Conservation (phyloP, 2,329 filamentous ascomycete genomes). For the Monilinia fructicola region DNA sequence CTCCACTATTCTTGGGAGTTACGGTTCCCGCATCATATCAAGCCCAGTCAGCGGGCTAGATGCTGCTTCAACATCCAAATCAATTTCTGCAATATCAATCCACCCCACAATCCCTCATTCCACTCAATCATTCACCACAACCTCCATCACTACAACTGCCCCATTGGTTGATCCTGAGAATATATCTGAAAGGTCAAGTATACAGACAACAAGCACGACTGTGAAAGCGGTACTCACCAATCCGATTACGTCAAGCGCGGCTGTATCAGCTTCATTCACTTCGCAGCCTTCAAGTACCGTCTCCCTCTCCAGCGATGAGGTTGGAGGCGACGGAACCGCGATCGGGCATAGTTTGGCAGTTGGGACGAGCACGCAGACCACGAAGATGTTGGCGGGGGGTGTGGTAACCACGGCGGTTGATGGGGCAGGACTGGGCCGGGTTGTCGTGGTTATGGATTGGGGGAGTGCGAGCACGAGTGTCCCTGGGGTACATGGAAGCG, state of each 20-base stretch:
- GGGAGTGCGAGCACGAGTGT: background rate
- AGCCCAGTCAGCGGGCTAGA: background rate
- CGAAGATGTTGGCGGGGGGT: background rate
- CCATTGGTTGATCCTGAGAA: background rate
- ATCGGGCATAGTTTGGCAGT: background rate
- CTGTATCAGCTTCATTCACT: background rate
- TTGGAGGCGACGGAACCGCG: background rate
- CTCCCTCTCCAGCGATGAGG: background rate
- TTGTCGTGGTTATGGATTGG: conserved; percentile 22
- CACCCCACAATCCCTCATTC: background rate
- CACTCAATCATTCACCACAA: background rate
- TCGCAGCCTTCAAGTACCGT: background rate
- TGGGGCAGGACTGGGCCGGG: background rate
- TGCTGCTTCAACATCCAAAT: background rate
- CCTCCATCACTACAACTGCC: background rate
- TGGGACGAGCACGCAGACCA: background rate
- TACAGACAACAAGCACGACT: background rate
- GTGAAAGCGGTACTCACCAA: background rate
- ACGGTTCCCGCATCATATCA: background rate
- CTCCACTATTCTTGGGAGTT: conserved; percentile 23
- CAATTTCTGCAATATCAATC: background rate
- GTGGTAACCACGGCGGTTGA: background rate
- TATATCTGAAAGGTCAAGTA: background rate
- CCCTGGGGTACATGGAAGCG: background rate
- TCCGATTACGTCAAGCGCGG: background rate